Evolutionary conservation across 2,329 filamentous ascomycete species (phyloP).

Genomic region (Sporothrix brasiliensis): DNA sequence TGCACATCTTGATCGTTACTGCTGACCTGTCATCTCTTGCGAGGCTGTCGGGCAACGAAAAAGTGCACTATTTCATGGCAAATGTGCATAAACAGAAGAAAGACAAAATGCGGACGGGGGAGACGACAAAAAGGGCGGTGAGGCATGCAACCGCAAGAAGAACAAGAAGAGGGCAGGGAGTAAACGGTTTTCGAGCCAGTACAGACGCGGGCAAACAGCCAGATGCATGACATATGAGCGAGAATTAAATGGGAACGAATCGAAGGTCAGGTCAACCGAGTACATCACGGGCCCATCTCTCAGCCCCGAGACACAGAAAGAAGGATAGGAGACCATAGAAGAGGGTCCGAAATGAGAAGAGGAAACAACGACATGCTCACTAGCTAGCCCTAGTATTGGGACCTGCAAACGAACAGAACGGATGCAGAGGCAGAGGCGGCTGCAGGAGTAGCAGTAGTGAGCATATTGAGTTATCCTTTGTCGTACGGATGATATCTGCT

Average conservation of each 20-base stretch:
- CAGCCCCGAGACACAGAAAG: slow-evolving; percentile 1
- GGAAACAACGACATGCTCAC: background rate
- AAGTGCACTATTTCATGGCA: background rate
- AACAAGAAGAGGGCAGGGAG: background rate
- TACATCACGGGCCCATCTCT: background rate
- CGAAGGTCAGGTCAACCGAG: background rate
- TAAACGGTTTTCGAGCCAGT: background rate
- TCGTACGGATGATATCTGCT: background rate
- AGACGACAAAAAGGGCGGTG: background rate
- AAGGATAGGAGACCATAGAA: background rate
- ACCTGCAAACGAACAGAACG: background rate
- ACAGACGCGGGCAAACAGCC: slow-evolving; percentile 1
- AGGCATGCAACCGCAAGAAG: background rate
- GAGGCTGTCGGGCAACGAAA: slow-evolving; percentile 10
- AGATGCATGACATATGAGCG: slow-evolving; percentile 6
- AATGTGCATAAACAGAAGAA: background rate
- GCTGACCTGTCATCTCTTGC: background rate
- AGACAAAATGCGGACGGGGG: background rate
- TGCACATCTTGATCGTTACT: background rate
- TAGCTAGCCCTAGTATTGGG: background rate
- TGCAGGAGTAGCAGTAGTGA: background rate
- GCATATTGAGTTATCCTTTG: background rate
- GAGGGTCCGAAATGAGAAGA: background rate
- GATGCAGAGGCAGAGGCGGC: background rate
- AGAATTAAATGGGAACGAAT: background rate